phyloP scores from a whole-genome alignment of 306 rosid species.

The Fragaria ananassa region DNA sequence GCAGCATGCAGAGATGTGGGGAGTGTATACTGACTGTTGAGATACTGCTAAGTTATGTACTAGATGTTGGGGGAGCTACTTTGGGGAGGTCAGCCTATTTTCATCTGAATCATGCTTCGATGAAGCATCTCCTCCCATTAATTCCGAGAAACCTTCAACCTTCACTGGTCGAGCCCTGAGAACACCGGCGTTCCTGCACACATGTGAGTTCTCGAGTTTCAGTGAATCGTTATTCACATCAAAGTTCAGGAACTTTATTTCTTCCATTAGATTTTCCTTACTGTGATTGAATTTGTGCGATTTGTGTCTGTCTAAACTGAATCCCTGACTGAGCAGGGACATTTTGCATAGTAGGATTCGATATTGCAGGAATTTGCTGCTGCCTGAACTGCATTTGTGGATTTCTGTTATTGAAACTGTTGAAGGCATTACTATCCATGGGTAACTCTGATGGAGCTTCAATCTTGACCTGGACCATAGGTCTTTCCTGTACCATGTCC shows the following conservation, averaged over 20 bases:
- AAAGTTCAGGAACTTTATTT: conserved; percentile 14
- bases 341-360: conserved; percentile 59
- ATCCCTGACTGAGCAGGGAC: conserved; percentile 54
- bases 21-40: background rate
- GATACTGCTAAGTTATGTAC: conserved; percentile 41
- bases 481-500: conserved; percentile 76
- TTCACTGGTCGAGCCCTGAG: conserved; percentile 90
- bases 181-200: conserved; percentile 61
- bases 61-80: conserved; percentile 48
- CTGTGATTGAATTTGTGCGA: conserved; percentile 67
- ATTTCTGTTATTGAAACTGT: conserved; percentile 48
- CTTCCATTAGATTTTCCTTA: conserved; percentile 37
- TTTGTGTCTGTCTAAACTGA: conserved; percentile 60
- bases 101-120: conserved; percentile 82
- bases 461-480: conserved; percentile 82
- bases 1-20: background rate
- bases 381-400: conserved; percentile 77
- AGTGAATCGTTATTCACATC: conserved; percentile 10
- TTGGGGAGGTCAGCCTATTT: conserved; percentile 57
- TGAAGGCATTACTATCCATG: conserved; percentile 53
- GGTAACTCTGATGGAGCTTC: conserved; percentile 69
- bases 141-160: conserved; percentile 88
- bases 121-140: conserved; percentile 85
- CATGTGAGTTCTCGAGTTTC: conserved; percentile 18
- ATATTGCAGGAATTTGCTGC: conserved; percentile 68